Evolutionary conservation across 2,329 filamentous ascomycete species (phyloP).

Genomic region (Thielaviopsis ethacetica): DNA sequence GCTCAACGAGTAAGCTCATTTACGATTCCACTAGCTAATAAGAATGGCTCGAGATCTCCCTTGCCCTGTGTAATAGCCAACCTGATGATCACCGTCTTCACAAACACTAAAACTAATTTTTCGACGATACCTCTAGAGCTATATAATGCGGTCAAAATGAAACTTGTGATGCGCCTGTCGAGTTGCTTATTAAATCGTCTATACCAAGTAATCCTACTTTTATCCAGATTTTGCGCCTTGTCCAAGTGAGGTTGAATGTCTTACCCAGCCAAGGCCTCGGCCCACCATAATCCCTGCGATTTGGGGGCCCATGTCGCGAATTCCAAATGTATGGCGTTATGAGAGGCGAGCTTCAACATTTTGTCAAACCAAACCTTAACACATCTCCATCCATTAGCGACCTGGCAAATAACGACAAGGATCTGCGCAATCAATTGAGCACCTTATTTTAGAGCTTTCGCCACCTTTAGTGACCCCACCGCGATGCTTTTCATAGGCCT

Average conservation of each 20-base stretch:
- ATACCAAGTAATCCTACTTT: neutral
- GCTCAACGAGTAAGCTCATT: no score
- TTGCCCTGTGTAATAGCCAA: no score
- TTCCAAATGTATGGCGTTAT: neutral
- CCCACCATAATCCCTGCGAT: neutral
- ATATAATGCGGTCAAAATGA: no score
- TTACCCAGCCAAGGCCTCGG: neutral
- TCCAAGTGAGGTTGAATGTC: neutral
- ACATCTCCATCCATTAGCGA: neutral
- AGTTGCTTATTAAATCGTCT: neutral
- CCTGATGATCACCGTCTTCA: no score
- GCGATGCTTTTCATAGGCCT: conserved; percentile 89
- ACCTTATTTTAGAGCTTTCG: neutral
- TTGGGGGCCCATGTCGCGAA: neutral
- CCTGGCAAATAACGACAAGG: no score
- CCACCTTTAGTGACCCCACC: neutral
- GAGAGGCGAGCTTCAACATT: neutral
- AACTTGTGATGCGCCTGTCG: no score
- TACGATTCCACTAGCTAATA: no score
- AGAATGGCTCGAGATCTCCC: no score
- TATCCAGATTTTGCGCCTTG: neutral
- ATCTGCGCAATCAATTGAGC: neutral
- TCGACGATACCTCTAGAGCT: no score
- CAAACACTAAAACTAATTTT: no score
- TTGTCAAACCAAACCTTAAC: neutral